A percentile compares a stretch with the other conserved stretches of the same genome.
phyloP scores from a whole-genome alignment of 1,284 basidiomycete genomes.

The Moniliella sp. region DNA sequence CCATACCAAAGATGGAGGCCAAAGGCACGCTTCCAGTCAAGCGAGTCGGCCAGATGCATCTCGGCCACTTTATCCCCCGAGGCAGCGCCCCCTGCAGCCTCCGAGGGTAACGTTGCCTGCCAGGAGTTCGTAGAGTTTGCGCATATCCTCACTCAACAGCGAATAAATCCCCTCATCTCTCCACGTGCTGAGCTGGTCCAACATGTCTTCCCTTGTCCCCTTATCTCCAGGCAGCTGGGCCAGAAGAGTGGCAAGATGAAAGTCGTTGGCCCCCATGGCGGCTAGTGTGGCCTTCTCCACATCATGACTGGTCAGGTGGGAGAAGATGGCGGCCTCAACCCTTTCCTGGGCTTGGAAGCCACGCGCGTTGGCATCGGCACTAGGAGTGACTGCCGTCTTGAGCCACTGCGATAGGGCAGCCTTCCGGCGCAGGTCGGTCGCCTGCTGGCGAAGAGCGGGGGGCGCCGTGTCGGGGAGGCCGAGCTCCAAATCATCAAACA shows the following conservation, averaged over 20 bases:
- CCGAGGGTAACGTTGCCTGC: conserved; percentile 54
- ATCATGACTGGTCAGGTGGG: conserved; percentile 66
- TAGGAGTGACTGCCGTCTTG: conserved; percentile 49
- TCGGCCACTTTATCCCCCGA: conserved; percentile 46
- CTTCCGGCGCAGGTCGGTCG: conserved; percentile 51
- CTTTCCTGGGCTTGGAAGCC: conserved; percentile 23
- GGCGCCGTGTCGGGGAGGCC: conserved; percentile 44
- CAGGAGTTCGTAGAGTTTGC: conserved; percentile 64
- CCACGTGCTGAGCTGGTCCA: conserved; percentile 64
- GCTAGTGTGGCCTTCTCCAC: conserved; percentile 57
- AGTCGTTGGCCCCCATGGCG: conserved; percentile 54
- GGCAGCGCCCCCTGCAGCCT: conserved; percentile 39
- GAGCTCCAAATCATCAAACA: conserved; percentile 62
- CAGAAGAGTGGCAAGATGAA: conserved; percentile 74
- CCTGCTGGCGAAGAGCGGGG: conserved; percentile 44
- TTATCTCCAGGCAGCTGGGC: conserved; percentile 61
- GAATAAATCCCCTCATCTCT: conserved; percentile 52
- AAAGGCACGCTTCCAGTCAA: conserved; percentile 88
- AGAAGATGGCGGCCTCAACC: conserved; percentile 40
- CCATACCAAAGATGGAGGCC: conserved; percentile 80
- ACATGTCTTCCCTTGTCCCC: conserved; percentile 53
- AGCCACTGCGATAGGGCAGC: conserved; percentile 68
- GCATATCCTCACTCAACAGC: conserved; percentile 49
- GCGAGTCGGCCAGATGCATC: conserved; percentile 50
- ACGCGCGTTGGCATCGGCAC: conserved; percentile 44